Percentiles rank a stretch among this genome's conserved stretches.
These are phyloP conservation scores for Reticulascus tulasneorum DNA, from an alignment of 2,329 filamentous ascomycete genomes.

Conservation along the genomic window DNA sequence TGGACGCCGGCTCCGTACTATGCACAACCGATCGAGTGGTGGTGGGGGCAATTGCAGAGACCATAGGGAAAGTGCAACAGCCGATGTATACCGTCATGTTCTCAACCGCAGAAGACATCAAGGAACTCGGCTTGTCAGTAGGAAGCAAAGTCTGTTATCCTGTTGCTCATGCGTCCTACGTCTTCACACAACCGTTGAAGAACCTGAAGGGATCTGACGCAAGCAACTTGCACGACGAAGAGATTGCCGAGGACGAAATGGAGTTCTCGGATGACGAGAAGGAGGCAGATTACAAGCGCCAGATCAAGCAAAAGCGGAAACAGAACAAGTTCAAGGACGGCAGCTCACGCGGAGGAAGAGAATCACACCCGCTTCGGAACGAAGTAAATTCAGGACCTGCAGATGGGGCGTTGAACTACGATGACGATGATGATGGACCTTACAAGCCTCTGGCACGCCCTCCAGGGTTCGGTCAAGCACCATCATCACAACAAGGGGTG, in stretches of 20 bases:
- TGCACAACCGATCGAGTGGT: slow-evolving; percentile 73
- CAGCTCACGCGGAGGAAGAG: slow-evolving; percentile 27
- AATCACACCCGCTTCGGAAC: slow-evolving; percentile 36
- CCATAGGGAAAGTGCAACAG: slow-evolving; percentile 78
- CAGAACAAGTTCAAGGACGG: slow-evolving; percentile 36
- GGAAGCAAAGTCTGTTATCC: slow-evolving; percentile 78
- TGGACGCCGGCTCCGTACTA: slow-evolving; percentile 79
- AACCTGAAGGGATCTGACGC: slow-evolving; percentile 85
- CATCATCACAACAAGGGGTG: slow-evolving; percentile 42
- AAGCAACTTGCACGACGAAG: slow-evolving; percentile 92
- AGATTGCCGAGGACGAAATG: slow-evolving; percentile 77
- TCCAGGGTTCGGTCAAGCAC: slow-evolving; percentile 52
- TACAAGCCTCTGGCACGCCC: slow-evolving; percentile 71
- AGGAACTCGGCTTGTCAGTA: slow-evolving; percentile 60
- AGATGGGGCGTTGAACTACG: slow-evolving; percentile 55
- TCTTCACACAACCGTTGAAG: slow-evolving; percentile 81
- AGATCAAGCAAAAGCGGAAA: slow-evolving; percentile 63
- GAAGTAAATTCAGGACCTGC: slow-evolving; percentile 31
- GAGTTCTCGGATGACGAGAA: slow-evolving; percentile 98
- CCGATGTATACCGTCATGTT: slow-evolving; percentile 85
- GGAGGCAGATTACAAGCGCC: slow-evolving; percentile 75
- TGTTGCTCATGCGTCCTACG: slow-evolving; percentile 70
- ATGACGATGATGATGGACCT: slow-evolving; percentile 63
- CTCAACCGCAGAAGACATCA: slow-evolving; percentile 62
- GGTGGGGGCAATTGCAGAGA: slow-evolving; percentile 79